Evolutionary conservation across 345 rosid species (phyloP).

Genomic region (Pistacia atlantica): DNA sequence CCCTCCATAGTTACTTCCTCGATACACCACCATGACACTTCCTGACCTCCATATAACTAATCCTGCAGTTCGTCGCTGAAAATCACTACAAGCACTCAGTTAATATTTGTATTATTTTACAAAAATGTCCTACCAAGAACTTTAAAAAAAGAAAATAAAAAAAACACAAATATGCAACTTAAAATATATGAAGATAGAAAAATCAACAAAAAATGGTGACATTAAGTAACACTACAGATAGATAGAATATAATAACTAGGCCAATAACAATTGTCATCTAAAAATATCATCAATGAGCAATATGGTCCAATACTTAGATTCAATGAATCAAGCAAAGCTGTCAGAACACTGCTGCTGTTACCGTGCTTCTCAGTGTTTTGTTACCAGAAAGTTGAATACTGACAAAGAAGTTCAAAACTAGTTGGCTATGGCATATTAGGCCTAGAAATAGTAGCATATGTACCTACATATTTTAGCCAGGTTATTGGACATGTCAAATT

Average conservation of each 20-base stretch:
- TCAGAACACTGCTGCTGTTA: too few relatives aligned
- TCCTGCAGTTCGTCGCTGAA: constrained; percentile 96
- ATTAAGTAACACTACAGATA: constrained; percentile 2
- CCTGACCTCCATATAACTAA: constrained; percentile 97
- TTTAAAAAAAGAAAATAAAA: background rate
- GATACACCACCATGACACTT: constrained; percentile 93
- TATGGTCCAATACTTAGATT: background rate
- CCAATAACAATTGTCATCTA: background rate
- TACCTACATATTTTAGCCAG: too few relatives aligned
- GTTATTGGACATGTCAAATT: too few relatives aligned
- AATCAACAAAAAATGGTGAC: constrained; percentile 3
- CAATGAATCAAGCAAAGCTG: background rate
- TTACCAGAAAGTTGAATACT: too few relatives aligned
- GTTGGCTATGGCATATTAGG: too few relatives aligned
- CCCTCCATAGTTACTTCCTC: constrained; percentile 76
- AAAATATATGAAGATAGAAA: background rate
- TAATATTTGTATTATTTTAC: background rate
- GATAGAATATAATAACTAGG: constrained; percentile 2
- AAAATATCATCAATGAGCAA: background rate
- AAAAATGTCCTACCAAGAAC: background rate
- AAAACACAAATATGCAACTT: background rate
- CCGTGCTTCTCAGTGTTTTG: too few relatives aligned
- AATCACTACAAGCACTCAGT: constrained; percentile 44
- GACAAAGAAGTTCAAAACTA: too few relatives aligned
- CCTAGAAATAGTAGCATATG: too few relatives aligned